Evolutionary conservation across 169 alveolate species (phyloP), one percentile per base, ranked within the genome.

Genomic region (Plasmodium chabaudi): DNA sequence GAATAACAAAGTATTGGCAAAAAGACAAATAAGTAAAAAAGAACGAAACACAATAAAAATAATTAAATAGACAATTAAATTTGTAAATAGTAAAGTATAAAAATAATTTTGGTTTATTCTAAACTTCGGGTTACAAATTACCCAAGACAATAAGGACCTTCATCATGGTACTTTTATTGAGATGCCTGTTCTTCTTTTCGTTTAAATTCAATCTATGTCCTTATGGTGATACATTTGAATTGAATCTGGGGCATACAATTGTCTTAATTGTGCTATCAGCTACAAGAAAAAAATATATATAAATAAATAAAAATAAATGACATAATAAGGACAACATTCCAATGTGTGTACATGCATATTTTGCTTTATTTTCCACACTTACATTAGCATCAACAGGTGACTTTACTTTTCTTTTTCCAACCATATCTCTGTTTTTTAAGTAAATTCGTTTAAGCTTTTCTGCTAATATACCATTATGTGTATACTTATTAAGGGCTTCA

Each of bases 261-360:
- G 87, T 9, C 91, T 44, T 51, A 86, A 65, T 23, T 86, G 74
- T 10, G 91, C 91, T 42, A 86, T 86, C 63, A 86, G 73, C 91
- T 86, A 53, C 12, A 63, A 86, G 59, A 53, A 61, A 72, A 34
- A 47, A 57, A 51, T 7, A 23, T n/a, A 34, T 51, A 15, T 65
- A 75, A 25, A 61, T 9, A 63, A 23, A 42, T 13, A 51, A 27
- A 56, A 27, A 55, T 42, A n/a, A 56, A 42, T 56, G 34, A 12
- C n/a, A 19, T 65, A 53, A 55, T 56, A 2, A 61, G 23, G 47
- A 27, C 4, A 5, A 12, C 68, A 9, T 10, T 6, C 49, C 53
- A 9, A 34, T 19, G 60, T 34, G 21, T 15, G 5, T 4, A 17
- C 4, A 23, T 57, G 27, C 19, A 57, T 57, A 5, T 19, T 15